phyloP scores from a whole-genome alignment of 106 monocot species.

The Amphibolis antarctica region DNA sequence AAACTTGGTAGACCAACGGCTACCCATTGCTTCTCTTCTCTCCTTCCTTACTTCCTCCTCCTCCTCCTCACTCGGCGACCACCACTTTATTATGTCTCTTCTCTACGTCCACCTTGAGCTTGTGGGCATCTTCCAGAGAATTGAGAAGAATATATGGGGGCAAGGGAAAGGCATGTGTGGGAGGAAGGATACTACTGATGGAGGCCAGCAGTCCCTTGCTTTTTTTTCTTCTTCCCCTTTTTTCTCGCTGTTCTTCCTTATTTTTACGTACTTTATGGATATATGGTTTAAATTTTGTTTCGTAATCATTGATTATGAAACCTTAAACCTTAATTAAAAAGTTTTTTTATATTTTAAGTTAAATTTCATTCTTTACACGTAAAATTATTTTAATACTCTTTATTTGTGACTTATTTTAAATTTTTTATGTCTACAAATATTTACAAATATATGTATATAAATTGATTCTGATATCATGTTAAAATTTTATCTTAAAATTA shows the following conservation, averaged over 20 bases:
- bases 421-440: no score
- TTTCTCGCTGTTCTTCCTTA: slow-evolving; percentile 3
- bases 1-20: neutral
- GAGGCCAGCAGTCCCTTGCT: slow-evolving; percentile 2
- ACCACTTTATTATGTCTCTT: neutral
- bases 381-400: no score
- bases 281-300: neutral
- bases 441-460: no score
- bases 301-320: no score
- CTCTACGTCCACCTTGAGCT: neutral
- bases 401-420: no score
- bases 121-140: neutral
- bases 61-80: neutral
- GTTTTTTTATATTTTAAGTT: no score
- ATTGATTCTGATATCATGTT: no score
- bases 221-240: no score
- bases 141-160: slow-evolving; percentile 10
- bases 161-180: slow-evolving; percentile 8
- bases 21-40: neutral
- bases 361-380: no score
- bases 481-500: no score
- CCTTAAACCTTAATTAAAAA: no score
- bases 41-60: neutral
- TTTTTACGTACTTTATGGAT: slow-evolving; percentile 7
- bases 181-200: slow-evolving; percentile 7